phyloP scores from a whole-genome alignment of 2,329 filamentous ascomycete genomes.

The Aureobasidium leucospermi region DNA sequence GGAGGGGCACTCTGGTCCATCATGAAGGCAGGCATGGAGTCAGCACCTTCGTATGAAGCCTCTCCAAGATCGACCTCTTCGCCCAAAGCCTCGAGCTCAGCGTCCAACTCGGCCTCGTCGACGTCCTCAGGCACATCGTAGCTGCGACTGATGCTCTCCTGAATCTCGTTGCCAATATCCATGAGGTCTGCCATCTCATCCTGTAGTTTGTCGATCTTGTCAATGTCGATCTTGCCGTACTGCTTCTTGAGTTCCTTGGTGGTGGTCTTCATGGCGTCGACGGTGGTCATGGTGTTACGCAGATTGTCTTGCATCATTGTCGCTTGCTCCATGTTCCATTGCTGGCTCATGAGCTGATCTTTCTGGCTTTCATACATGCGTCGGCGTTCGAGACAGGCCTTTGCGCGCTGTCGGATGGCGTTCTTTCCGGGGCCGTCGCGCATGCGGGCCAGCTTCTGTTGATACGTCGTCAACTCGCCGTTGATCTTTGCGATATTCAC shows the following conservation, averaged over 20 bases:
- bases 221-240: constrained; percentile 95
- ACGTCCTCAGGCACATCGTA: constrained; percentile 97
- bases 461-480: constrained; percentile 81
- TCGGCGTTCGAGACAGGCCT: constrained; percentile 86
- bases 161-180: constrained; percentile 96
- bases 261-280: constrained; percentile 94
- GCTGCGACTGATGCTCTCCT: constrained; percentile 82
- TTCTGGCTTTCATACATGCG: constrained; percentile 93
- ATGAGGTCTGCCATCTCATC: constrained; percentile 98
- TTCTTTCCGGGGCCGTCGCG: constrained; percentile 90
- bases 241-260: constrained; percentile 88
- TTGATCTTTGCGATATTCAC: constrained; percentile 91
- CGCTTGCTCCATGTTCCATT: constrained; percentile 99
- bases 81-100: constrained; percentile 87
- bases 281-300: constrained; percentile 96
- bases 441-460: constrained; percentile 82
- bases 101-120: constrained; percentile 91
- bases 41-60: constrained; percentile 45
- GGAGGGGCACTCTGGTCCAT: constrained; percentile 72
- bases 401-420: constrained; percentile 86
- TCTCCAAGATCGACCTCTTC: constrained; percentile 88
- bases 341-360: constrained; percentile 87
- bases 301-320: constrained; percentile 98
- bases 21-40: constrained; percentile 68
- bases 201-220: constrained; percentile 95